Evolutionary conservation across 257 asterid genomes (phyloP), one percentile per base, ranked within the genome.

Genomic region (Parsonsia alboflavescens): DNA sequence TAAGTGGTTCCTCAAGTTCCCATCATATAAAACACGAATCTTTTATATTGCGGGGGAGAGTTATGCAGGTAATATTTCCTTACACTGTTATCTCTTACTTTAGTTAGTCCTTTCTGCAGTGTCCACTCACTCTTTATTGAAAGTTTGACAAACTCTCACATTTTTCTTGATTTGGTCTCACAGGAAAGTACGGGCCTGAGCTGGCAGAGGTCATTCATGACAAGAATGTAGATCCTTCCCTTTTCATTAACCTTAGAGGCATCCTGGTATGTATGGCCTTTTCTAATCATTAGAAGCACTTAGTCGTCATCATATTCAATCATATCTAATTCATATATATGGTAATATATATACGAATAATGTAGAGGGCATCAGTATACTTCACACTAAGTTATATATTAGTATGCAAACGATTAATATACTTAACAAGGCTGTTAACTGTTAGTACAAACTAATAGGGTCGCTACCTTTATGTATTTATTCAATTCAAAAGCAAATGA

Each of bases 31-130:
- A 59, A 83, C 72, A 9, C 80, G 85, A 17, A 68, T 63, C 17
- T 89, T 93, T 80, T 93, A 84, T 75, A 86, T 93, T 24, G 96
- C 96, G 0, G 97, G 98, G 66, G 98, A 93, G 84, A 93, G 98
- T 81, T 91, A 91, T 45, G 98, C 98, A 79, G 98, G 97, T 89
- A n/a, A n/a, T n/a, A 78, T 21, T 2, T 28, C 15, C 39, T 33
- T 28, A 36, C 53, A 13, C 33, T 10, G 5, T 33, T 42, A 17
- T 22, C 28, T 11, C 7, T 58, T 11, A 19, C 22, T 68, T n/a
- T 70, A 26, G 19, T 22, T 33, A 33, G 39, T 33, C 39, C 46
- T 33, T 65, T 28, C 15, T 17, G 44, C 17, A 26, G 13, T 11
- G 42, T 61, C 21, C 62, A 33, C 39, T 33, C 74, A 10, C n/a